Evolutionary conservation across 805 yeast species (phyloP).

Genomic region (Yarrowia hollandica): DNA sequence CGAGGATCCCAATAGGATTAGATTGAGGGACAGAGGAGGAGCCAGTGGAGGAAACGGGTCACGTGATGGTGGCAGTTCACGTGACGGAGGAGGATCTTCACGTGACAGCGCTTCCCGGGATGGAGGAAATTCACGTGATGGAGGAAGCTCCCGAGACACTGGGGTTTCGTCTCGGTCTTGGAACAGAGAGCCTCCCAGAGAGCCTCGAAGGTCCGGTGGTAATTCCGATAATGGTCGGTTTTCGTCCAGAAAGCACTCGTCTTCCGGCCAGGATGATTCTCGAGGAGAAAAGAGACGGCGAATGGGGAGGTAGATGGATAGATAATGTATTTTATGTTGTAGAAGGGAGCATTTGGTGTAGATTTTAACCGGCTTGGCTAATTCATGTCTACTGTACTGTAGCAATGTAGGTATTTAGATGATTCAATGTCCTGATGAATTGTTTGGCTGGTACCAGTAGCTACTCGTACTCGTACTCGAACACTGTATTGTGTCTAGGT

Average conservation of each 20-base stretch:
- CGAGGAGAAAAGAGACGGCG: slow-evolving; percentile 16
- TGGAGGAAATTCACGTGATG: not conserved
- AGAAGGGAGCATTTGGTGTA: too few species aligned
- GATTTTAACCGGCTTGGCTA: too few species aligned
- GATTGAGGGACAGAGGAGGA: not conserved
- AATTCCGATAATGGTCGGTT: slow-evolving; percentile 1
- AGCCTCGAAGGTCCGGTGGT: not conserved
- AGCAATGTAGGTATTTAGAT: too few species aligned
- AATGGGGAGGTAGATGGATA: slow-evolving; percentile 5
- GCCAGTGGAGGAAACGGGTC: not conserved
- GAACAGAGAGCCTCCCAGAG: slow-evolving; percentile 10
- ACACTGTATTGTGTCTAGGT: too few species aligned
- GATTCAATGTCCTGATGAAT: too few species aligned
- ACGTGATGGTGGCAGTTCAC: not conserved
- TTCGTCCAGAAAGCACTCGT: slow-evolving; percentile 13
- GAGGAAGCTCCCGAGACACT: not conserved
- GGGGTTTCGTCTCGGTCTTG: not conserved
- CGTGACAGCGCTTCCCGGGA: too few species aligned
- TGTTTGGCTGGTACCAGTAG: too few species aligned
- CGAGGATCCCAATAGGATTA: slow-evolving; percentile 17
- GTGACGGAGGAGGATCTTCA: not conserved
- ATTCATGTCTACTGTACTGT: too few species aligned
- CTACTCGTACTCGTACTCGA: too few species aligned
- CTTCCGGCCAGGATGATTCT: not conserved
- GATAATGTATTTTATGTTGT: too few species aligned